Evolutionary conservation across 2,329 filamentous ascomycete genomes (phyloP).

Genomic region (Nemania abortiva): DNA sequence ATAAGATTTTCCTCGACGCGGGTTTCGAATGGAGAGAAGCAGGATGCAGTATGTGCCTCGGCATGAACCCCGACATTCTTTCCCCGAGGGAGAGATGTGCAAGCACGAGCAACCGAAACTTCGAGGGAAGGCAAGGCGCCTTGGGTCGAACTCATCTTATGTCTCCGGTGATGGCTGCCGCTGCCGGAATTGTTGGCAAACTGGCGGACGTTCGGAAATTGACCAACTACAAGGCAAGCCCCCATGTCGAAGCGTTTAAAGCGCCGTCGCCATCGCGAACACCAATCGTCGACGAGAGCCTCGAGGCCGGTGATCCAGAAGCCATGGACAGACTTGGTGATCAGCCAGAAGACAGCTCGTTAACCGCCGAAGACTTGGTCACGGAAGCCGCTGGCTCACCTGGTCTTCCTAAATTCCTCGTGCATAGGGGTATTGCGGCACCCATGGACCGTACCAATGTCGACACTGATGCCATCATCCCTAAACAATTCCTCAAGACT

Average conservation of each 20-base stretch:
- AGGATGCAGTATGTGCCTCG: conserved; percentile 98
- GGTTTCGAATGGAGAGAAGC: conserved; percentile 99
- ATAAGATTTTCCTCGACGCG: conserved; percentile 90
- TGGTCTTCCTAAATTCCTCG: conserved; percentile 86
- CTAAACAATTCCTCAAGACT: conserved; percentile 99
- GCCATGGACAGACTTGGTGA: conserved; percentile 67
- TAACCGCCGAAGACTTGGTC: conserved; percentile 72
- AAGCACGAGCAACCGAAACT: conserved; percentile 96
- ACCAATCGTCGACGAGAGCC: conserved; percentile 65
- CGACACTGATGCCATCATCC: conserved; percentile 99
- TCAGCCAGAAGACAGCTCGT: conserved; percentile 72
- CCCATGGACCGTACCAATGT: conserved; percentile 90
- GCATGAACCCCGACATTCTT: conserved; percentile 99
- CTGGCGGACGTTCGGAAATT: conserved; percentile 91
- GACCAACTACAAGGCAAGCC: conserved; percentile 68
- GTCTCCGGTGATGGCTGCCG: conserved; percentile 97
- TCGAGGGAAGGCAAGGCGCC: conserved; percentile 95
- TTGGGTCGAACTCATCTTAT: conserved; percentile 92
- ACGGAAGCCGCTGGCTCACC: conserved; percentile 61
- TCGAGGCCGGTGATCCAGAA: conserved; percentile 61
- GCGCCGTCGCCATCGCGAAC: conserved; percentile 53
- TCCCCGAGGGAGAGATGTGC: conserved; percentile 93
- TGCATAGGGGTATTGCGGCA: conserved; percentile 87
- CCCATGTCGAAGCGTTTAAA: conserved; percentile 69
- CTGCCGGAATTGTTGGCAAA: conserved; percentile 89